Percentiles rank a stretch among this genome's conserved stretches.
Conservation (phyloP, 129 eudicot genomes). For the Calendula officinalis region DNA sequence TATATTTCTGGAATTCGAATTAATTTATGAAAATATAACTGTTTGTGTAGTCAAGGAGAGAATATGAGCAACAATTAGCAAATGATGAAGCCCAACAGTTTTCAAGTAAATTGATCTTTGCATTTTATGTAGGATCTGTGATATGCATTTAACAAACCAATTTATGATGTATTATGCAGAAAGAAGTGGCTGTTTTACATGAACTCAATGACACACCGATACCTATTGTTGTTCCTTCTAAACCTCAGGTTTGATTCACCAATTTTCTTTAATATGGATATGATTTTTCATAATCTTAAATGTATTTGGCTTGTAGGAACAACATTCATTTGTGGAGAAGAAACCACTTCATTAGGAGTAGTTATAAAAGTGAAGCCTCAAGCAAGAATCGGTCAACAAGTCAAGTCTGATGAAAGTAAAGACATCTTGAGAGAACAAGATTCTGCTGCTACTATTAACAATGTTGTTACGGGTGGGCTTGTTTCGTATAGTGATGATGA, state of each 20-base stretch:
- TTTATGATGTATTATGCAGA: conserved; percentile 36
- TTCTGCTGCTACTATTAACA: conserved; percentile 12
- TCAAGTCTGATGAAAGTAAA: conserved; percentile 28
- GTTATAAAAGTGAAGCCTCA: conserved; percentile 74
- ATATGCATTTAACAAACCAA: neutral
- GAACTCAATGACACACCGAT: conserved; percentile 60
- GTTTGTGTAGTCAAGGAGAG: conserved; percentile 71
- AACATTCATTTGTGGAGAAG: conserved; percentile 40
- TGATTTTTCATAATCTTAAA: neutral
- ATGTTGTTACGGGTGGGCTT: conserved; percentile 41
- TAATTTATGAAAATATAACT: conserved; percentile 27
- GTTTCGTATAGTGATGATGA: conserved; percentile 84
- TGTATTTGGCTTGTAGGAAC: conserved; percentile 39
- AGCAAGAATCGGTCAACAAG: conserved; percentile 38
- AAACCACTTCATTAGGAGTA: conserved; percentile 51
- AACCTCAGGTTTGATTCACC: conserved; percentile 43
- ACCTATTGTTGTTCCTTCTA: conserved; percentile 47
- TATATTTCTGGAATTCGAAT: neutral
- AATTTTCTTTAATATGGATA: neutral
- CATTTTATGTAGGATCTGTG: neutral
- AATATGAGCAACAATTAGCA: conserved; percentile 78
- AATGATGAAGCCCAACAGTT: conserved; percentile 76
- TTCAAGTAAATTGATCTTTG: conserved; percentile 50
- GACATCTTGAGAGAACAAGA: neutral
- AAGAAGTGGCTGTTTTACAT: conserved; percentile 59